A percentile compares a stretch with the other conserved stretches of the same genome.
Conservation (phyloP, 192 early-diverging fungal genomes). For the Podila horticola region DNA sequence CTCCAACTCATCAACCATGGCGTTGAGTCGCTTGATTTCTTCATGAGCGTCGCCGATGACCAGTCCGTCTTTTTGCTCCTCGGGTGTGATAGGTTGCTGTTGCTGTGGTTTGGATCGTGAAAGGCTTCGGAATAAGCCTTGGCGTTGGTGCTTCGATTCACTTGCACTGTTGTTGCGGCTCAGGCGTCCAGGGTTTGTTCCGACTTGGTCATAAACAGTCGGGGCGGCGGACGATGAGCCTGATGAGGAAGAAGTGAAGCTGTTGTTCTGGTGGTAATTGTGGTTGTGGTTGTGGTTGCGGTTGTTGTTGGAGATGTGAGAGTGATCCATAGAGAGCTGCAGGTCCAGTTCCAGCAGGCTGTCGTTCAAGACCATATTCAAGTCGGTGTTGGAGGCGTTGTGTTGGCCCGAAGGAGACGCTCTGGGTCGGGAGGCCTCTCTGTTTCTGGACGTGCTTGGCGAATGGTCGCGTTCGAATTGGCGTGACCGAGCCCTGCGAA, state of each 20-base stretch:
- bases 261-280: background rate
- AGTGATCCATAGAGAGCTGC: constrained; percentile 13
- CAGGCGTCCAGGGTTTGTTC: no score
- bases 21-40: constrained; percentile 39
- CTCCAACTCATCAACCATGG: constrained; percentile 42
- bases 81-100: background rate
- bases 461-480: background rate
- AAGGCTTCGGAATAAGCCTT: no score
- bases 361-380: constrained; percentile 33
- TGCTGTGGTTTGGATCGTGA: constrained; percentile 1
- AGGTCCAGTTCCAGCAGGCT: constrained; percentile 39
- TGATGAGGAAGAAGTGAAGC: background rate
- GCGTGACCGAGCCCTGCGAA: background rate
- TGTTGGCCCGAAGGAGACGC: no score
- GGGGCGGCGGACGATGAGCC: no score
- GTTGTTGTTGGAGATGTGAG: background rate
- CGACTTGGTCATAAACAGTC: no score
- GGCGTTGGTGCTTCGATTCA: no score
- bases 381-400: constrained; percentile 5
- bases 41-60: constrained; percentile 31
- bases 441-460: no score
- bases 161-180: no score
- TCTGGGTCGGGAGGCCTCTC: no score
- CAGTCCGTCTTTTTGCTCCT: constrained; percentile 10
- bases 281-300: background rate